These are phyloP conservation scores for Cercospora canescens DNA, from an alignment of 2,329 filamentous ascomycete species.

Conservation along the genomic window DNA sequence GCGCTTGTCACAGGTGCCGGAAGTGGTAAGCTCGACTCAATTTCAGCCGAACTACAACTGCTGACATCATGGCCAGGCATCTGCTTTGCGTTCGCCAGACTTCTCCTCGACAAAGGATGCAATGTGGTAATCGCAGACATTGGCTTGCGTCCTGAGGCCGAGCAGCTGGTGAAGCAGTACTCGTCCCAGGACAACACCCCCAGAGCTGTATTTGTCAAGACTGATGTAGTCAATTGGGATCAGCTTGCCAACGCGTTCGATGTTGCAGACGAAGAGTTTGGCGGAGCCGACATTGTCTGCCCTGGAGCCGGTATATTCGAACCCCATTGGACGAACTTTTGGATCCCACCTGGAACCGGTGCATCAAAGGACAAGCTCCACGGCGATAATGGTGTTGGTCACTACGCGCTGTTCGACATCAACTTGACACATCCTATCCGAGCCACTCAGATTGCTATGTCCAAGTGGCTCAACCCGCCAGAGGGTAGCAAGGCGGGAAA, in stretches of 20 bases:
- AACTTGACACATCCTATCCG: conserved; percentile 52
- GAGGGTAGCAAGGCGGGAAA: conserved; percentile 29
- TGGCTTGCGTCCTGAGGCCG: conserved; percentile 48
- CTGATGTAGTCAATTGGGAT: conserved; percentile 52
- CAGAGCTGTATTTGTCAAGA: conserved; percentile 45
- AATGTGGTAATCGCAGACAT: conserved; percentile 53
- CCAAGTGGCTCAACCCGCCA: conserved; percentile 42
- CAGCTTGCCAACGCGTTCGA: conserved; percentile 53
- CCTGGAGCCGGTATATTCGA: conserved; percentile 53
- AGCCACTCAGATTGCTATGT: conserved; percentile 49
- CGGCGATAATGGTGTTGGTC: conserved; percentile 31
- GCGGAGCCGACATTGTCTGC: conserved; percentile 48
- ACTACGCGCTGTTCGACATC: conserved; percentile 46
- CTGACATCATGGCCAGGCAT: conserved; percentile 41
- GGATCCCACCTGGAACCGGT: conserved; percentile 46
- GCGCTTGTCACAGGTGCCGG: conserved; percentile 52
- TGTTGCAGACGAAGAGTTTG: conserved; percentile 50
- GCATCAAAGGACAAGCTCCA: conserved; percentile 37
- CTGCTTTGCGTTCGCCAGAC: conserved; percentile 46
- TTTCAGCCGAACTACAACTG: not conserved
- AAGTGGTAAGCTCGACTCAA: conserved; percentile 32
- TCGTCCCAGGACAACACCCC: conserved; percentile 30
- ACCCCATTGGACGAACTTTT: conserved; percentile 50
- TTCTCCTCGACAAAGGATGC: conserved; percentile 47
- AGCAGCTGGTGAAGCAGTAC: conserved; percentile 42